Percentiles rank a stretch among this genome's conserved stretches.
Conservation (phyloP, 768 basidiomycete species). For the Tricholoma sp. region DNA sequence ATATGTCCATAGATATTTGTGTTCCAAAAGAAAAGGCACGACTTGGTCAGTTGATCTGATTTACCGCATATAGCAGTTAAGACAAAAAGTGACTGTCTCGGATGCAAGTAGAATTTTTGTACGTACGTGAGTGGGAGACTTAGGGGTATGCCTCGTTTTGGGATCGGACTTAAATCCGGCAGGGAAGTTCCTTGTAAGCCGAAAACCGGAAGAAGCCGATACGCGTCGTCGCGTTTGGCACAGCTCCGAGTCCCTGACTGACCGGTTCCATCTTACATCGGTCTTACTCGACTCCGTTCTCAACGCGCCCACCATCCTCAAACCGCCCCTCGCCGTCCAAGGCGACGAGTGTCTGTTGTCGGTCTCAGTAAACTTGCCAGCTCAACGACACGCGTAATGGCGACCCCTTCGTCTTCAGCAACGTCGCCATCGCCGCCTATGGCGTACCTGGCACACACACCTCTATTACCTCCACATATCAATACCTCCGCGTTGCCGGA, state of each 20-base stretch:
- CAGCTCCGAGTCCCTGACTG: slow-evolving; percentile 24
- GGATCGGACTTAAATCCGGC: slow-evolving; percentile 13
- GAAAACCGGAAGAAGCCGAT: slow-evolving; percentile 46
- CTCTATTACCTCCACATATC: slow-evolving; percentile 31
- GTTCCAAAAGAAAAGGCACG: not conserved
- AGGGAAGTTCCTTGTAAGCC: slow-evolving; percentile 25
- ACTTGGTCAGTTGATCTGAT: slow-evolving; percentile 30
- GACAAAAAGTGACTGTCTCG: slow-evolving; percentile 3
- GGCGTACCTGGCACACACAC: slow-evolving; percentile 48
- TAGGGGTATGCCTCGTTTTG: too few species aligned
- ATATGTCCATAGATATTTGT: not conserved
- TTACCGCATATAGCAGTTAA: slow-evolving; percentile 5
- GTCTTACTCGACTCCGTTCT: slow-evolving; percentile 23
- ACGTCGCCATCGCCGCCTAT: slow-evolving; percentile 79
- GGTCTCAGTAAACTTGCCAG: slow-evolving; percentile 11
- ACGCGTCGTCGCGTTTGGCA: slow-evolving; percentile 50
- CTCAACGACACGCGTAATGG: slow-evolving; percentile 49
- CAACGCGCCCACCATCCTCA: slow-evolving; percentile 32
- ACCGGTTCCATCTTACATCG: slow-evolving; percentile 25
- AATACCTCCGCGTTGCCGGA: slow-evolving; percentile 30
- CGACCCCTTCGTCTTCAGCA: slow-evolving; percentile 74
- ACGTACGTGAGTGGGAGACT: too few species aligned
- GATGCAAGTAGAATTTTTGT: not conserved
- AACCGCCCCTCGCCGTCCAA: slow-evolving; percentile 29
- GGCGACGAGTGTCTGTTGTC: slow-evolving; percentile 24